Conservation (phyloP, 805 yeast species). For the Zygosaccharomyces lentus region DNA sequence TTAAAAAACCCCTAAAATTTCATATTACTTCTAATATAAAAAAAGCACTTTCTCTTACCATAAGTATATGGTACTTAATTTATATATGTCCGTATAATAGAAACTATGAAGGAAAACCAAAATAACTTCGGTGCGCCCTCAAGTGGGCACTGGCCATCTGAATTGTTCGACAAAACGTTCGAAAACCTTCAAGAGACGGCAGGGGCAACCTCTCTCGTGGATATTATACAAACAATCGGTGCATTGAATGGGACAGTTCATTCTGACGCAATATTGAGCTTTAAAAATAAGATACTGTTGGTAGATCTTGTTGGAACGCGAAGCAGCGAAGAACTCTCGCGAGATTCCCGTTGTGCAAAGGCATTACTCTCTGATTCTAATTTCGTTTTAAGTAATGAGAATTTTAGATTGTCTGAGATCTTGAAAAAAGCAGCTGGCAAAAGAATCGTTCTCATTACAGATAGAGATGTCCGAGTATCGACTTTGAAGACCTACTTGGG, state of each 20-base stretch:
- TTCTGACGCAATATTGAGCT: not conserved
- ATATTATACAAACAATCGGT: not conserved
- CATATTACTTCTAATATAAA: no score
- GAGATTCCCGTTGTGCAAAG: not conserved
- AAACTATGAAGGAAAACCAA: not conserved
- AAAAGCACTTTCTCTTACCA: no score
- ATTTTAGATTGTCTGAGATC: no score
- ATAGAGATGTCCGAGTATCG: not conserved
- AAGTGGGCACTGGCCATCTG: not conserved
- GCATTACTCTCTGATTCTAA: slow-evolving; percentile 4
- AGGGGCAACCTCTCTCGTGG: slow-evolving; percentile 6
- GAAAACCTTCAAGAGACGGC: slow-evolving; percentile 1
- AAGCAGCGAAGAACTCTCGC: not conserved
- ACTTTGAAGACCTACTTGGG: not conserved
- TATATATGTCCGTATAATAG: not conserved
- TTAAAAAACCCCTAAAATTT: no score
- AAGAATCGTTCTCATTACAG: slow-evolving; percentile 4
- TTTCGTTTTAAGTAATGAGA: not conserved
- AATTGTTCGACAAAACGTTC: not conserved
- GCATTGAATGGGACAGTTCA: not conserved
- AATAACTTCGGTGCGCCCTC: not conserved
- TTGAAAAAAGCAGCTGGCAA: not conserved
- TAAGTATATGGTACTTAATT: no score
- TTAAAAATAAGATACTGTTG: not conserved
- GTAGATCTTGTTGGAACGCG: not conserved